Conservation (phyloP, 2,329 filamentous ascomycete genomes). For the Phaeosphaeriaceae sp. region DNA sequence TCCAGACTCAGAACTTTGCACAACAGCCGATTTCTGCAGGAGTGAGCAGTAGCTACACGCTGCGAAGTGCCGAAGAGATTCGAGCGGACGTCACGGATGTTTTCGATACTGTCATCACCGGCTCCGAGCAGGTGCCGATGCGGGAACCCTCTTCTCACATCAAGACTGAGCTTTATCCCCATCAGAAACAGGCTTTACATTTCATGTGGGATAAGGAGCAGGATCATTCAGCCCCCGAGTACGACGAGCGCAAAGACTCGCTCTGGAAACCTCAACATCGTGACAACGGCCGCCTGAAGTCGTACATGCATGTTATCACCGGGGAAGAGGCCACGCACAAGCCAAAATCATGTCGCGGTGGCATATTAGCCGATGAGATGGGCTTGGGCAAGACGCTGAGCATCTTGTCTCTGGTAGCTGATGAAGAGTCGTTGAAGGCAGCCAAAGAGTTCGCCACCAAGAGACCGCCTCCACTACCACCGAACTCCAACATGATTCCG, state of each 20-base stretch:
- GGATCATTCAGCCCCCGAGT: slow-evolving; percentile 65
- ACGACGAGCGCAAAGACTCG: slow-evolving; percentile 72
- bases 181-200: slow-evolving; percentile 88
- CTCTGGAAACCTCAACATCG: slow-evolving; percentile 75
- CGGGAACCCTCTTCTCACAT: slow-evolving; percentile 72
- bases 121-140: slow-evolving; percentile 74
- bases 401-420: slow-evolving; percentile 78
- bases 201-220: slow-evolving; percentile 86
- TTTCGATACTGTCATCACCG: slow-evolving; percentile 82
- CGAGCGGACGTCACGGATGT: slow-evolving; percentile 83
- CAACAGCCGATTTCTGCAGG: slow-evolving; percentile 1
- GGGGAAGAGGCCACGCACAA: slow-evolving; percentile 53
- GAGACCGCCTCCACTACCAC: slow-evolving; percentile 51
- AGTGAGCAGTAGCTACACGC: slow-evolving; percentile 18
- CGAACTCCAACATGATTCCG: slow-evolving; percentile 15
- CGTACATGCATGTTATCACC: slow-evolving; percentile 87
- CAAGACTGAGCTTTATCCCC: slow-evolving; percentile 74
- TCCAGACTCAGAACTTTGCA: slow-evolving; percentile 15
- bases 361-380: slow-evolving; percentile 62
- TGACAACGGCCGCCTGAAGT: slow-evolving; percentile 65
- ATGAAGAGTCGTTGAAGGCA: slow-evolving; percentile 63
- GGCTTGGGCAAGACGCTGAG: slow-evolving; percentile 69
- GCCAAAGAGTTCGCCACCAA: slow-evolving; percentile 68
- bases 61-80: slow-evolving; percentile 74
- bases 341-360: slow-evolving; percentile 50